Evolutionary conservation across 2,329 filamentous ascomycete genomes (phyloP), one percentile per base, ranked within the genome.

Genomic region (Aspergillus fischeri): DNA sequence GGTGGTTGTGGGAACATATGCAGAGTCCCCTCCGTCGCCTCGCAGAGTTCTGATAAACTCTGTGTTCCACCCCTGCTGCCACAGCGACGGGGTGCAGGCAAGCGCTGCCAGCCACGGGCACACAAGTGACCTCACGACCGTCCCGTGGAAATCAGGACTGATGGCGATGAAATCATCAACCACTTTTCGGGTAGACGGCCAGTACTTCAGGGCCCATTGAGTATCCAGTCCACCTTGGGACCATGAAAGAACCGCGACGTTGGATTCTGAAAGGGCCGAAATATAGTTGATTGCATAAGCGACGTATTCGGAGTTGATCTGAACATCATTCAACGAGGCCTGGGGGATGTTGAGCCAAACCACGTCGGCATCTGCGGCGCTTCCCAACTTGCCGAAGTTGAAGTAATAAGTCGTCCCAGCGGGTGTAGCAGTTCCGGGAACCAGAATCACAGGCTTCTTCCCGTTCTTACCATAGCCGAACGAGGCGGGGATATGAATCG

Each of bases 231-330:
- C 79, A 17, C 83, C 83, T 67, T 86, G 82, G 0, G 80, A 83
- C 80, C 80, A 85, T 14, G 74, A 75, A n/a, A 84, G 67, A 21
- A 83, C 70, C 20, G 73, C 71, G 6, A 81, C 70, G 21, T 78
- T 73, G 24, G 70, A 66, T 48, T 63, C 59, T 47, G 72, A 75
- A 59, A 81, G 68, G 35, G 67, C 72, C 28, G 73, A 68, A 56
- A 84, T 75, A 69, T 85, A 85, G 70, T 85, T 82, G 58, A 85
- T 80, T 4, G 82, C 81, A 66, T 86, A 84, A 3, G 81, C 80
- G 42, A 83, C 77, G 61, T 81, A 84, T 65, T 85, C 82, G 4
- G 80, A 70, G 61, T 81, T 84, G 28, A 70, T 60, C 61, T 84
- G 82, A 0, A 74, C 75, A 56, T 86, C 81, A 24, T 61, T 69